Conservation (phyloP, 805 yeast genomes). For the Wickerhamiella hasegawae region DNA sequence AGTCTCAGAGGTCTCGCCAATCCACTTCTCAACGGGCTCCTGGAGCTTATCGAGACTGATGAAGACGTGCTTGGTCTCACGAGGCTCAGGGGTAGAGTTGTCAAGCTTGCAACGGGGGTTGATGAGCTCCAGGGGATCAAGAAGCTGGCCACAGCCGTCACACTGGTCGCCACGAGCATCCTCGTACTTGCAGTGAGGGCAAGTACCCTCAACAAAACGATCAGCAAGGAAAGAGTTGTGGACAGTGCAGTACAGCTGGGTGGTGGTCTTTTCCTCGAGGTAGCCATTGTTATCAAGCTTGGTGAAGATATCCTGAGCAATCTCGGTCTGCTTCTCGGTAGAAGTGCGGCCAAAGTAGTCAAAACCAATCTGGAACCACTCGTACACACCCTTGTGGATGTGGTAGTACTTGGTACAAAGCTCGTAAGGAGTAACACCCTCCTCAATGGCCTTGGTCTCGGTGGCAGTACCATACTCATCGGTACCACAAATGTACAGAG, state of each 20-base stretch:
- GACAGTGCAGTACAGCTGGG: constrained; percentile 78
- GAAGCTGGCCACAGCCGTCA: constrained; percentile 82
- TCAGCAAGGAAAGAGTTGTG: constrained; percentile 92
- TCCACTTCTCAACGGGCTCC: constrained; percentile 59
- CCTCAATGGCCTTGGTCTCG: constrained; percentile 94
- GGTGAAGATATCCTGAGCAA: constrained; percentile 84
- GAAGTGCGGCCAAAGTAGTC: constrained; percentile 96
- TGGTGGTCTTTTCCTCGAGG: constrained; percentile 74
- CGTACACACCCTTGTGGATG: constrained; percentile 77
- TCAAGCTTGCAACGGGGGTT: constrained; percentile 94
- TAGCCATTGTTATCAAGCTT: constrained; percentile 60
- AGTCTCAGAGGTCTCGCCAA: constrained; percentile 42
- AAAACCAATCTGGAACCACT: constrained; percentile 93
- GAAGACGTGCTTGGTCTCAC: constrained; percentile 74
- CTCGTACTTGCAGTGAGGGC: constrained; percentile 87
- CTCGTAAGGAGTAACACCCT: constrained; percentile 72
- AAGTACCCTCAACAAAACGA: constrained; percentile 91
- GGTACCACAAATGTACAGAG: constrained; percentile 86
- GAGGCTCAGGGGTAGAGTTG: constrained; percentile 61
- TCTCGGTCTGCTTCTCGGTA: constrained; percentile 77
- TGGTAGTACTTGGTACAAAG: constrained; percentile 82
- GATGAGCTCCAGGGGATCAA: constrained; percentile 85
- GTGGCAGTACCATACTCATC: constrained; percentile 99
- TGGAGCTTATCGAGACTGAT: constrained; percentile 73
- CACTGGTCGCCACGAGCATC: constrained; percentile 99